Evolutionary conservation across 2,329 filamentous ascomycete species (phyloP).

Genomic region (Trichoderma lentiforme): DNA sequence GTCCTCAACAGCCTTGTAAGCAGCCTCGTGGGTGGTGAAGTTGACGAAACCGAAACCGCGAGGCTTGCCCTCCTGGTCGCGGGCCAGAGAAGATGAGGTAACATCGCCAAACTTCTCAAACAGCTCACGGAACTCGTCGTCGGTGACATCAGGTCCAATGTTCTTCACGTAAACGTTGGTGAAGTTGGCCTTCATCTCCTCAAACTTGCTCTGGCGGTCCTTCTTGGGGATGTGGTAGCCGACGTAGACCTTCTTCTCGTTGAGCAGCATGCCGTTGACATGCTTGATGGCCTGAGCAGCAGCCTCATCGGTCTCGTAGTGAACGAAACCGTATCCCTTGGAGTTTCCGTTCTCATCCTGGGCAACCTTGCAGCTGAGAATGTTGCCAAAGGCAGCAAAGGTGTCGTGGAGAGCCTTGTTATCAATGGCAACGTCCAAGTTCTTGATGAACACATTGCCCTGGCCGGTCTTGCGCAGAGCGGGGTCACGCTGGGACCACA

Average conservation of each 20-base stretch:
- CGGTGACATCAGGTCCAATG: conserved; percentile 76
- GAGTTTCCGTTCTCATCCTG: conserved; percentile 96
- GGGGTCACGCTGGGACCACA: conserved; percentile 99
- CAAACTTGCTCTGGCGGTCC: conserved; percentile 99
- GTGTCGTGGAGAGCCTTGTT: conserved; percentile 99
- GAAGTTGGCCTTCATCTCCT: conserved; percentile 99
- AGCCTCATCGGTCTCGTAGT: conserved; percentile 99
- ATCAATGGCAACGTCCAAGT: conserved; percentile 96
- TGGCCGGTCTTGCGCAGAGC: conserved; percentile 98
- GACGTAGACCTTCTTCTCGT: conserved; percentile 99
- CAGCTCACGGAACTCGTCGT: conserved; percentile 90
- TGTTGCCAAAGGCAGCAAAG: conserved; percentile 98
- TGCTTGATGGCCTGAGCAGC: conserved; percentile 98
- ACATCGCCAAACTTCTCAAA: conserved; percentile 93
- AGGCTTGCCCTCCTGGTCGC: conserved; percentile 86
- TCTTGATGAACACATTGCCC: conserved; percentile 99
- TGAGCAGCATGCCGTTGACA: conserved; percentile 98
- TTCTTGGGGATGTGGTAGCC: conserved; percentile 99
- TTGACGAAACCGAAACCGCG: conserved; percentile 96
- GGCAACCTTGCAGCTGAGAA: conserved; percentile 98
- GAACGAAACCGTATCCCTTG: conserved; percentile 98
- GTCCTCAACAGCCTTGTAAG: conserved; percentile 80
- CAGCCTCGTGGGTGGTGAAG: conserved; percentile 87
- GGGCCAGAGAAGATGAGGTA: conserved; percentile 90
- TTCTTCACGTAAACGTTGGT: conserved; percentile 99